Evolutionary conservation across 2,329 filamentous ascomycete species (phyloP).

Genomic region (Metarhizium robertsii): DNA sequence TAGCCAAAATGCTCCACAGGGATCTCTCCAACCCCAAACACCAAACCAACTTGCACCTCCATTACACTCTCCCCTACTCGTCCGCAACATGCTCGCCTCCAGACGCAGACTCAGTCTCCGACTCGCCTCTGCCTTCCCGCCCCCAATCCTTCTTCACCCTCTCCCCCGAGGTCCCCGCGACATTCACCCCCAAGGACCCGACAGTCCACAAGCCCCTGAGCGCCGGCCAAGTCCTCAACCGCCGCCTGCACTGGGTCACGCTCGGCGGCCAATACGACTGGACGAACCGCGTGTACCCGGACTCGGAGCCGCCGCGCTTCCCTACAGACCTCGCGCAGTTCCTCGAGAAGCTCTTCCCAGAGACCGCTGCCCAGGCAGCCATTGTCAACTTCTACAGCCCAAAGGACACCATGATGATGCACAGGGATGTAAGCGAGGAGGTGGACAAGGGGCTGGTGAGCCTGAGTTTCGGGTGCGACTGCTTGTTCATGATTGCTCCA

Average conservation of each 20-base stretch:
- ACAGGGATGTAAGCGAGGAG: conserved; percentile 87
- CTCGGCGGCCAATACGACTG: conserved; percentile 95
- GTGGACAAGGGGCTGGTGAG: conserved; percentile 72
- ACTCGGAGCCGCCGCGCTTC: conserved; percentile 58
- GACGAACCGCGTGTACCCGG: conserved; percentile 77
- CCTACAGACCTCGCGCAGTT: conserved; percentile 63
- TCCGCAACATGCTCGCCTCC: neutral
- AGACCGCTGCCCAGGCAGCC: conserved; percentile 74
- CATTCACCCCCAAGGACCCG: conserved; percentile 60
- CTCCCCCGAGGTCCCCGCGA: conserved; percentile 38
- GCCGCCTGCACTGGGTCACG: conserved; percentile 86
- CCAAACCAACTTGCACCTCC: conserved; percentile 82
- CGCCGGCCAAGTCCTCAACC: conserved; percentile 60
- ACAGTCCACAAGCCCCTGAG: conserved; percentile 65
- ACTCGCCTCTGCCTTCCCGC: conserved; percentile 32
- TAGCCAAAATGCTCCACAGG: conserved; percentile 65
- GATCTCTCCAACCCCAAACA: conserved; percentile 67
- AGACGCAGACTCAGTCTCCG: conserved; percentile 19
- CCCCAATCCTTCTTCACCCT: conserved; percentile 45
- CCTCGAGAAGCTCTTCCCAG: conserved; percentile 62
- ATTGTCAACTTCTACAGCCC: conserved; percentile 92
- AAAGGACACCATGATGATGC: conserved; percentile 83
- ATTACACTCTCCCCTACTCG: conserved; percentile 61
- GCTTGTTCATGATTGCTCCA: conserved; percentile 74
- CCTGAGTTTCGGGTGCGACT: conserved; percentile 83